Evolutionary conservation across 371 early-diverging fungal species (phyloP), one percentile per base, ranked within the genome.

Genomic region (Mucor plumbeus): DNA sequence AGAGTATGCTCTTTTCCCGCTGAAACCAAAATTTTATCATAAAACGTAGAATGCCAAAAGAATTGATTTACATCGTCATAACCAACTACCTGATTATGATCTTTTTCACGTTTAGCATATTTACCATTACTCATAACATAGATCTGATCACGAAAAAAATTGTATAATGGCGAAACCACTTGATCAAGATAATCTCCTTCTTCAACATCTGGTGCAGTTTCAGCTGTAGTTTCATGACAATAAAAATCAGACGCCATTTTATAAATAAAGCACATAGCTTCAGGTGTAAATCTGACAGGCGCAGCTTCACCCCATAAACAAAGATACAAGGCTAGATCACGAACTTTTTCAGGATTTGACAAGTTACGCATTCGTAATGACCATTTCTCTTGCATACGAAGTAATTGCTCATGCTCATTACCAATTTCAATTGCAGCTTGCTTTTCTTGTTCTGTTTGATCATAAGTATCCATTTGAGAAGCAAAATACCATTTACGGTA

Each of bases 21-120:
- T 4, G 83, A 75, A 4, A 91, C 72, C 35, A 73, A 67, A 43
- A 93, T 87, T 33, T 79, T 75, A 34, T 85, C 83, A 68, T 95
- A 82, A 9, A 88, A 85, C 40, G 88, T 87, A 1, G 88, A 85
- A 34, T 87, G 78, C 94, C 95, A 94, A 76, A 96, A 95, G 38
- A 90, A 81, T 69, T 96, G 94, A 71, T 96, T 96, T 60, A 94
- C 88, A 67, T 96, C 96, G 73, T 94, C 95, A 74, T 95, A 95
- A 17, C 95, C 95, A 48, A 96, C 86, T 7, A 89, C 88, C 21
- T 83, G 75, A 34, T 88, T 83, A 74, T 96, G 97, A 64, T 95
- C 95, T 54, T 85, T 85, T 78, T 94, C 94, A 53, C 90, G 85
- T 74, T 90, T 93, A 43, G 91, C 84, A 66, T 86, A 89, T 57